phyloP scores from a whole-genome alignment of 179 eudicot species.

The Beta macrorhiza region DNA sequence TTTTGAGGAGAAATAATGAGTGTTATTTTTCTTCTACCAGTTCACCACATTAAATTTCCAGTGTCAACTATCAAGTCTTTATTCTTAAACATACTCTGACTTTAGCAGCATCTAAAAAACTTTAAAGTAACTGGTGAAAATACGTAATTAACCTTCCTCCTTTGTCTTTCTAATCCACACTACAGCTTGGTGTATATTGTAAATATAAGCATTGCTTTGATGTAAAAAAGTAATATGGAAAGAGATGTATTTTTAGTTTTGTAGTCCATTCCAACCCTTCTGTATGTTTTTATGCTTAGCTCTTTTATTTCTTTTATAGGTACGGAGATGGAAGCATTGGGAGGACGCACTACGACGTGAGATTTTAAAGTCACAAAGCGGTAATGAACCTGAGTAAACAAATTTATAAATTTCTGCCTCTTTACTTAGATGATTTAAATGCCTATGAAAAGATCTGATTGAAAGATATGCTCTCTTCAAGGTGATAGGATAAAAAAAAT shows the following conservation, averaged over 20 bases:
- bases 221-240: neutral
- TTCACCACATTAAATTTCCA: neutral
- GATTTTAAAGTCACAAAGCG: slow-evolving; percentile 28
- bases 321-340: slow-evolving; percentile 76
- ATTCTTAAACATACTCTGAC: no score
- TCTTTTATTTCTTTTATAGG: slow-evolving; percentile 35
- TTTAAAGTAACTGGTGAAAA: neutral
- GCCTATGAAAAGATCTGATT: neutral
- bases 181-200: neutral
- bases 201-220: neutral
- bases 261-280: neutral
- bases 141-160: neutral
- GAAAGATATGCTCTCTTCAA: neutral
- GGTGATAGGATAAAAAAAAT: slow-evolving; percentile 32
- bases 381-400: slow-evolving; percentile 19
- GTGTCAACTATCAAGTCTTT: no score
- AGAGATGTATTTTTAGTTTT: neutral
- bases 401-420: slow-evolving; percentile 4
- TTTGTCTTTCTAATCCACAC: neutral
- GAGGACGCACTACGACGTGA: slow-evolving; percentile 57
- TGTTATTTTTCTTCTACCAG: neutral
- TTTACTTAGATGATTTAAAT: neutral
- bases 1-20: no score
- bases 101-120: no score
- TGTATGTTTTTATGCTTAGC: neutral